Evolutionary conservation across 495 filamentous ascomycete species (phyloP), one percentile per base, ranked within the genome.

Genomic region (Cudoniella acicularis): DNA sequence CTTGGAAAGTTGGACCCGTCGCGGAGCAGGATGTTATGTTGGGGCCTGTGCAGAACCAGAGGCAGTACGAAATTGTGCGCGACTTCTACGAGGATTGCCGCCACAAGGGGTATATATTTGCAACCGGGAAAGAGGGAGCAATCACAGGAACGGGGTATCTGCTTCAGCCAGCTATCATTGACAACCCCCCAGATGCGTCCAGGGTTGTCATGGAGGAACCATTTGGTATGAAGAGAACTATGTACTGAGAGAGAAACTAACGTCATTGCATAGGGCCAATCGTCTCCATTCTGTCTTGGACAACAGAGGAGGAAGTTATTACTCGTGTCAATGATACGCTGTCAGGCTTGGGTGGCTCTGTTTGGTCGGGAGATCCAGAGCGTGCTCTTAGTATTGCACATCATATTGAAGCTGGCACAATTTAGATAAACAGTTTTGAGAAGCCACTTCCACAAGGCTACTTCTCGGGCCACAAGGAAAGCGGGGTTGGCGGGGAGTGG

Each of bases 401-500:
- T 21, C 67, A 67, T 9, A 64, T 81, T 22, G 66, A 79, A 58
- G 70, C 75, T 22, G 79, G 79, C 20, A 66, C 24, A 18, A 62
- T 67, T 1, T 69, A 52, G 17, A 24, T 52, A 16, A 52, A 52
- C 17, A 27, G 49, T 36, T 25, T 52, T 36, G 49, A 27, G 21
- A 52, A 30, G 49, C 49, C 49, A 25, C 22, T 36, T 3, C 79
- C 75, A 48, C 79, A 80, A 57, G 79, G 76, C 1, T 79, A 79
- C 50, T 88, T 88, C 64, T 78, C 73, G 16, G 87, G 86, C 16
- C 79, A 83, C 67, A 88, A 89, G 75, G 75, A 85, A 59, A 82
- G 77, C 57, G 87, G 87, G 1, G 80, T 87, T 56, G 86, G 86
- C 2, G 79, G 79, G 17, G 87, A 88, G 69, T 82, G 83, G 72